phyloP scores from a whole-genome alignment of 257 asterid genomes.

The Jacaranda mimosifolia region DNA sequence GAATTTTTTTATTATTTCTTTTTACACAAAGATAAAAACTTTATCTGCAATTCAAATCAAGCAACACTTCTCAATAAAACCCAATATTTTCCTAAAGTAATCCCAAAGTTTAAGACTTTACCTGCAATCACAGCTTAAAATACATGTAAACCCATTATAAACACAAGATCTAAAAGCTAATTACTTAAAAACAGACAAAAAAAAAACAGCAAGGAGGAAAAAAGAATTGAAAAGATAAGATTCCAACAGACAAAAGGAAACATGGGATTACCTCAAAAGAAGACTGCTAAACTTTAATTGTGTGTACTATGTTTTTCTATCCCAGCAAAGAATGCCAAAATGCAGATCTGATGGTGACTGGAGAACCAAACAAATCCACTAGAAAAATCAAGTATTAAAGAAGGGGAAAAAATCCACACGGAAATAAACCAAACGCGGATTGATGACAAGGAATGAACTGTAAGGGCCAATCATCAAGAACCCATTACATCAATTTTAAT shows the following conservation, averaged over 20 bases:
- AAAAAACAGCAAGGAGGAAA: not conserved
- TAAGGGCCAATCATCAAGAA: constrained; percentile 36
- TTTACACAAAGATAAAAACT: constrained; percentile 23
- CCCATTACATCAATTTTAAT: constrained; percentile 7
- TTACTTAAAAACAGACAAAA: not conserved
- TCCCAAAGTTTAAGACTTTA: constrained; percentile 22
- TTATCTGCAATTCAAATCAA: constrained; percentile 32
- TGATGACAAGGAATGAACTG: constrained; percentile 71
- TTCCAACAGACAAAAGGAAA: constrained; percentile 31
- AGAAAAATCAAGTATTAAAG: constrained; percentile 32
- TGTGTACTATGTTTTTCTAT: constrained; percentile 36
- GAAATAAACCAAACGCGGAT: constrained; percentile 66
- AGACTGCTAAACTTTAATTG: constrained; percentile 12
- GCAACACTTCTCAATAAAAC: constrained; percentile 20
- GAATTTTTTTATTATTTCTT: not conserved
- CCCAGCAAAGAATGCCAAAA: constrained; percentile 37
- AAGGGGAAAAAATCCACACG: constrained; percentile 34
- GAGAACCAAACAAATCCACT: constrained; percentile 40
- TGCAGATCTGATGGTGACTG: constrained; percentile 70
- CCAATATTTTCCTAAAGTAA: constrained; percentile 17
- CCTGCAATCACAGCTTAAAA: constrained; percentile 38
- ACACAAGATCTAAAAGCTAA: constrained; percentile 24
- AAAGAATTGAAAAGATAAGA: constrained; percentile 31
- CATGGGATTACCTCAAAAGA: constrained; percentile 46
- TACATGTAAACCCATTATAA: constrained; percentile 4